Conservation (phyloP, 495 filamentous ascomycete genomes). For the Penicillium psychrofluorescens region DNA sequence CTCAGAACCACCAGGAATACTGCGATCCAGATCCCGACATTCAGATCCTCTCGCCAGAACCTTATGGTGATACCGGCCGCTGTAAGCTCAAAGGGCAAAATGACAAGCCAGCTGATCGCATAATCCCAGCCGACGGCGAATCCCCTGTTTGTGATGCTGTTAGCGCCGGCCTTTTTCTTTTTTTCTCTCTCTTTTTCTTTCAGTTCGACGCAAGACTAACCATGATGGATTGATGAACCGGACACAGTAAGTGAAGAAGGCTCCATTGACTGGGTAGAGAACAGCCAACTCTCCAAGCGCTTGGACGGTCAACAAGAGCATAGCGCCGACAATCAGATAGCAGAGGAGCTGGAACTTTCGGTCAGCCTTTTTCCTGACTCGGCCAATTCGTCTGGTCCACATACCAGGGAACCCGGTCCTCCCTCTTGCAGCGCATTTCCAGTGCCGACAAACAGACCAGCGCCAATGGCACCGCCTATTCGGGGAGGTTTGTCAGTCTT, state of each 20-base stretch:
- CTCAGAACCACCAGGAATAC: slow-evolving; percentile 46
- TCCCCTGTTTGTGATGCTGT: slow-evolving; percentile 17
- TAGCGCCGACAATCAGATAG: slow-evolving; percentile 45
- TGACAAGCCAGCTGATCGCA: slow-evolving; percentile 60
- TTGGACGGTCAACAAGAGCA: slow-evolving; percentile 53
- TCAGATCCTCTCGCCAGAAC: slow-evolving; percentile 56
- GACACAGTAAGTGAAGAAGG: slow-evolving; percentile 48
- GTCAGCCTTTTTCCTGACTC: not conserved
- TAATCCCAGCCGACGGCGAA: slow-evolving; percentile 61
- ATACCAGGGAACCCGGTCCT: slow-evolving; percentile 32
- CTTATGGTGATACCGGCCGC: slow-evolving; percentile 73
- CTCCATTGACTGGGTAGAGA: slow-evolving; percentile 61
- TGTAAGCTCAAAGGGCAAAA: slow-evolving; percentile 57
- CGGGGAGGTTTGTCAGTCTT: no score
- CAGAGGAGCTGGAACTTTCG: slow-evolving; percentile 26
- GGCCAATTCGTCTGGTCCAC: not conserved
- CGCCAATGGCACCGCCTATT: slow-evolving; percentile 45
- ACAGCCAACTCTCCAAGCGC: slow-evolving; percentile 64
- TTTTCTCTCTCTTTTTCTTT: no score
- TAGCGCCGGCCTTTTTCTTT: no score
- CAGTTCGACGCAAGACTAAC: slow-evolving; percentile 12
- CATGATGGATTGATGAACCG: slow-evolving; percentile 53
- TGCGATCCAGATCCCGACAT: slow-evolving; percentile 56
- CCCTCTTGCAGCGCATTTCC: slow-evolving; percentile 34
- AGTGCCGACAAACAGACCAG: slow-evolving; percentile 46